phyloP scores from a whole-genome alignment of 176 grass and related monocot genomes.

The Microstegium vimineum region DNA sequence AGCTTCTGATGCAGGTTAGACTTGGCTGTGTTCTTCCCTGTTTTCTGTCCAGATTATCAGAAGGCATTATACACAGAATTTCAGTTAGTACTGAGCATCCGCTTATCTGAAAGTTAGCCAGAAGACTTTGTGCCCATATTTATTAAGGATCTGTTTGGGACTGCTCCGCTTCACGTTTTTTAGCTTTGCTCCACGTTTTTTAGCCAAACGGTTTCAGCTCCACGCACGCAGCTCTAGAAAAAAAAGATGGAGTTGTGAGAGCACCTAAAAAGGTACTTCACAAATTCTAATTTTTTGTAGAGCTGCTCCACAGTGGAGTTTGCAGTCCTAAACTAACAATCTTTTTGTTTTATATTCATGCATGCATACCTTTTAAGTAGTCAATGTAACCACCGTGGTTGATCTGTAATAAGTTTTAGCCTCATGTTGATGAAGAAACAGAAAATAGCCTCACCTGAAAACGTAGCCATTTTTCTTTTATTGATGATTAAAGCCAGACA shows the following conservation, averaged over 20 bases:
- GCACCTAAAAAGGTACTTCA: no score
- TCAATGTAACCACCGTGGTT: background rate
- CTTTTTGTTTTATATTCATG: background rate
- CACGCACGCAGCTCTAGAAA: no score
- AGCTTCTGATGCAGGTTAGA: slow-evolving; percentile 78
- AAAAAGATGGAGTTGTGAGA: no score
- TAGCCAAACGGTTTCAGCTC: no score
- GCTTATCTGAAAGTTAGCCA: background rate
- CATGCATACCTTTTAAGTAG: background rate
- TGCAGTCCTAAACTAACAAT: background rate
- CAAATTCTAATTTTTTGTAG: no score
- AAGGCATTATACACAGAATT: background rate
- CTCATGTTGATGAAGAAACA: background rate
- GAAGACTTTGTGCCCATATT: background rate
- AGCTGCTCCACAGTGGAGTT: no score
- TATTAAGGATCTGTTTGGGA: no score
- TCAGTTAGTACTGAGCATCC: background rate
- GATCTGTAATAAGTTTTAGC: background rate
- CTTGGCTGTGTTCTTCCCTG: background rate
- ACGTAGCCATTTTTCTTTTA: background rate
- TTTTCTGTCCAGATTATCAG: background rate
- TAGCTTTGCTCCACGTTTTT: no score
- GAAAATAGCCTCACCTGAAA: background rate
- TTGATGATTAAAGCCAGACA: background rate
- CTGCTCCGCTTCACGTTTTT: no score